phyloP scores from a whole-genome alignment of 805 yeast genomes.

The Metahyphopichia silvanorum region DNA sequence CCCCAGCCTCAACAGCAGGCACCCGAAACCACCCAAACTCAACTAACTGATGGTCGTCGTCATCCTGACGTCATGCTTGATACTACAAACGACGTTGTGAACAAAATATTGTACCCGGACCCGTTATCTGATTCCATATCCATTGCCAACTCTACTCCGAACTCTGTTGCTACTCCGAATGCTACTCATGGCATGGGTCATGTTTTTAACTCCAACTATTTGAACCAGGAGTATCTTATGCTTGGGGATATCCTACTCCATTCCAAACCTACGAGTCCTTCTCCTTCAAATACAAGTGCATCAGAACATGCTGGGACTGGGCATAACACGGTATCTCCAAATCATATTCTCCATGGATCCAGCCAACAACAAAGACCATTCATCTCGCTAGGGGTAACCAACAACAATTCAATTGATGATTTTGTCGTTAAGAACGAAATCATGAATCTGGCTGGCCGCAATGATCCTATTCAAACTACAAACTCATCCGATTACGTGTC shows the following conservation, averaged over 20 bases:
- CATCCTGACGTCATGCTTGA: constrained; percentile 17
- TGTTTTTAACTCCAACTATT: constrained; percentile 41
- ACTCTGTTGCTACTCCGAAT: constrained; percentile 4
- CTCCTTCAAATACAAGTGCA: constrained; percentile 28
- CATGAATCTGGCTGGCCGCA: too few relatives aligned
- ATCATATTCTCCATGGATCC: constrained; percentile 6
- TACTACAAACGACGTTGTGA: constrained; percentile 27
- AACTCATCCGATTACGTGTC: constrained; percentile 43
- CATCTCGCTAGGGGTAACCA: constrained; percentile 26
- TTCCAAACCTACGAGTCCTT: constrained; percentile 40
- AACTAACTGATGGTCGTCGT: neutral
- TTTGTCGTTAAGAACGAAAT: constrained; percentile 2
- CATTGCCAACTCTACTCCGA: constrained; percentile 4
- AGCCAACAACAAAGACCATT: constrained; percentile 31
- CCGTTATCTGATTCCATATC: constrained; percentile 11
- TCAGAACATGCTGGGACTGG: constrained; percentile 8
- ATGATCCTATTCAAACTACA: neutral
- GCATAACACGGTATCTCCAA: constrained; percentile 1
- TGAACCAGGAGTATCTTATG: constrained; percentile 50
- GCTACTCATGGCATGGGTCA: neutral
- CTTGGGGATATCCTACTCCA: constrained; percentile 46
- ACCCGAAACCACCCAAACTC: neutral
- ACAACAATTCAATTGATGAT: constrained; percentile 1
- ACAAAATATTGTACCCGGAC: constrained; percentile 13
- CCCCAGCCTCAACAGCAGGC: neutral